These are phyloP conservation scores for Macaranga tanarius DNA, from an alignment of 441 rosid species.

Conservation along the genomic window DNA sequence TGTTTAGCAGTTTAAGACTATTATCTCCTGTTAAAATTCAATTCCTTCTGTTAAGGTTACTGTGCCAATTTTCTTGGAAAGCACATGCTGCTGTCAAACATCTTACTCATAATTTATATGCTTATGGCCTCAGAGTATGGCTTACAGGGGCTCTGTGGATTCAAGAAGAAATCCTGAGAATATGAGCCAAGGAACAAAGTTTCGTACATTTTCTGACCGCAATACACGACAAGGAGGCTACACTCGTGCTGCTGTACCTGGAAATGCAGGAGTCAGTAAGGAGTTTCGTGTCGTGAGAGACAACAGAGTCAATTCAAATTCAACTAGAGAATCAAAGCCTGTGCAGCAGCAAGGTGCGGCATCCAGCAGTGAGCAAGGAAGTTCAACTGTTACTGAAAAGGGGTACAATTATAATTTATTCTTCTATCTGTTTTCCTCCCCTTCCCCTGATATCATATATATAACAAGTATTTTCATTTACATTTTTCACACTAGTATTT, in stretches of 20 bases:
- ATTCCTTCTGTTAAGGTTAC: neutral
- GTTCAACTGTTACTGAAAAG: slow-evolving; percentile 36
- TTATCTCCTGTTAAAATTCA: slow-evolving; percentile 1
- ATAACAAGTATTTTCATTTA: too few relatives aligned
- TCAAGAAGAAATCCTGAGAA: slow-evolving; percentile 48
- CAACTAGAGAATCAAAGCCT: slow-evolving; percentile 44
- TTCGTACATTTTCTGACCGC: slow-evolving; percentile 41
- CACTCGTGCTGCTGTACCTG: slow-evolving; percentile 44
- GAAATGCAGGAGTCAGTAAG: slow-evolving; percentile 54
- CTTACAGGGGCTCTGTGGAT: slow-evolving; percentile 40
- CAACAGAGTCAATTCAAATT: slow-evolving; percentile 58
- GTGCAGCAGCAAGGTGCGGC: slow-evolving; percentile 34
- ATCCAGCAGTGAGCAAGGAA: slow-evolving; percentile 37
- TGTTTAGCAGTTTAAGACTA: neutral
- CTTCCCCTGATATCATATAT: too few relatives aligned
- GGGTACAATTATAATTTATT: slow-evolving; percentile 39
- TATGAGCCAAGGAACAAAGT: slow-evolving; percentile 35
- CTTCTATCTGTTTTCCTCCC: neutral
- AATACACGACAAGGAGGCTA: slow-evolving; percentile 51
- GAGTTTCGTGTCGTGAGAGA: slow-evolving; percentile 86
- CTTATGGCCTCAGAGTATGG: slow-evolving; percentile 48
- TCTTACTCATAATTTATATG: slow-evolving; percentile 26
- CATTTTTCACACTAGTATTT: neutral
- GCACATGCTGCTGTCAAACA: slow-evolving; percentile 21
- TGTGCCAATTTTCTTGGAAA: neutral